A percentile compares a stretch with the other conserved stretches of the same genome.
Conservation (phyloP, 148 eudicot species). For the Salicornia ramosissima region DNA sequence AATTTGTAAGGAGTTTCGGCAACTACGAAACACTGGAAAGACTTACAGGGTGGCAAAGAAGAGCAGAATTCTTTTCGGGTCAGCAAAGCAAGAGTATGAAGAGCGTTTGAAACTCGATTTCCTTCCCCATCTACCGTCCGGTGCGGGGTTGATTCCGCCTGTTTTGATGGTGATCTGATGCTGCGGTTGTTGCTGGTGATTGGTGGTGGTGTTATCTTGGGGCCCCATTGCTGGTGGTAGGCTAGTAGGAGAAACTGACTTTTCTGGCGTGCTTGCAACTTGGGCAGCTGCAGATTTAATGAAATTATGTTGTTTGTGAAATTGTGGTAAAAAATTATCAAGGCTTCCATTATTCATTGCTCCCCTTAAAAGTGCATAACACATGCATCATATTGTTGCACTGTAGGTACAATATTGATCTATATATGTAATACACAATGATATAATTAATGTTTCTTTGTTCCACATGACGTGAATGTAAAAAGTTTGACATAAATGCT, state of each 20-base stretch:
- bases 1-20: too few species aligned
- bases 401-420: conserved; percentile 2
- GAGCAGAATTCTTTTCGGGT: conserved; percentile 63
- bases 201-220: conserved; percentile 29
- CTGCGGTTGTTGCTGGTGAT: conserved; percentile 36
- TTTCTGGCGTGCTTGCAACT: conserved; percentile 47
- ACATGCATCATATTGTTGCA: conserved; percentile 11
- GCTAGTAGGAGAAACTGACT: conserved; percentile 29
- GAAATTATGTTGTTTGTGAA: conserved; percentile 7
- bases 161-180: conserved; percentile 67
- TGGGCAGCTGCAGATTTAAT: conserved; percentile 38
- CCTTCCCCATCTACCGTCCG: conserved; percentile 39
- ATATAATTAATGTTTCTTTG: not conserved
- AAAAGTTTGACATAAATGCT: not conserved
- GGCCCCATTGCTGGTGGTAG: conserved; percentile 32
- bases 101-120: conserved; percentile 54
- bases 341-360: conserved; percentile 9
- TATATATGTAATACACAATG: not conserved
- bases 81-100: conserved; percentile 31
- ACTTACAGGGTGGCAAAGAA: conserved; percentile 84
- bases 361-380: conserved; percentile 11
- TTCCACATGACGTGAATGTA: too few species aligned
- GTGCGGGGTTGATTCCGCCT: conserved; percentile 17
- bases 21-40: not conserved
- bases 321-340: not conserved